phyloP scores from a whole-genome alignment of 2,329 filamentous ascomycete genomes.

The Neofusicoccum ribis region DNA sequence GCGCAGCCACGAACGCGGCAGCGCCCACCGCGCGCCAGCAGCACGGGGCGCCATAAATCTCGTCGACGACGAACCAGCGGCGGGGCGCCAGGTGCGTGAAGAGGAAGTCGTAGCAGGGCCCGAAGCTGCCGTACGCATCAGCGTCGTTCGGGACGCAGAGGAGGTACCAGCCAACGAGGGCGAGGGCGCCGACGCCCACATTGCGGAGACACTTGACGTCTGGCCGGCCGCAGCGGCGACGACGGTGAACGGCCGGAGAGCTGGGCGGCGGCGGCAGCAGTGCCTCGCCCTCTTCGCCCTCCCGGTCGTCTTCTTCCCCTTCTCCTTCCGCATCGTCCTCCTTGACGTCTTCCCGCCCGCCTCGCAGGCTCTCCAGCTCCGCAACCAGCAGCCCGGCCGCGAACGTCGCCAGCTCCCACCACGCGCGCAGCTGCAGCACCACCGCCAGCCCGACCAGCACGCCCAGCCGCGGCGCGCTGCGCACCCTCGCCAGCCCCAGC shows the following conservation, averaged over 20 bases:
- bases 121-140: neutral
- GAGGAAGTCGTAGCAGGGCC: neutral
- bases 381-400: conserved; percentile 49
- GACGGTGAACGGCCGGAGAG: neutral
- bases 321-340: neutral
- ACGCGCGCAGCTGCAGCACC: neutral
- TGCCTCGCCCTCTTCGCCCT: neutral
- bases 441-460: conserved; percentile 36
- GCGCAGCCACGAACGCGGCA: neutral
- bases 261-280: neutral
- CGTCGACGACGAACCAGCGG: neutral
- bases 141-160: neutral
- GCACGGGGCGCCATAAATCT: neutral
- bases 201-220: neutral
- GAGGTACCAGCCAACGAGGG: conserved; percentile 25
- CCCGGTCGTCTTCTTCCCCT: neutral
- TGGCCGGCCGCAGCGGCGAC: neutral
- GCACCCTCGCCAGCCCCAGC: conserved; percentile 28
- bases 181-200: conserved; percentile 36
- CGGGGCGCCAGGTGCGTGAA: neutral
- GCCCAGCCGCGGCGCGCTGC: neutral
- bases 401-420: conserved; percentile 31
- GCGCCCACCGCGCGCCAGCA: neutral
- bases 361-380: conserved; percentile 45
- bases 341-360: conserved; percentile 34